phyloP scores from a whole-genome alignment of 148 eudicot species.

The Talinum fruticosum region DNA sequence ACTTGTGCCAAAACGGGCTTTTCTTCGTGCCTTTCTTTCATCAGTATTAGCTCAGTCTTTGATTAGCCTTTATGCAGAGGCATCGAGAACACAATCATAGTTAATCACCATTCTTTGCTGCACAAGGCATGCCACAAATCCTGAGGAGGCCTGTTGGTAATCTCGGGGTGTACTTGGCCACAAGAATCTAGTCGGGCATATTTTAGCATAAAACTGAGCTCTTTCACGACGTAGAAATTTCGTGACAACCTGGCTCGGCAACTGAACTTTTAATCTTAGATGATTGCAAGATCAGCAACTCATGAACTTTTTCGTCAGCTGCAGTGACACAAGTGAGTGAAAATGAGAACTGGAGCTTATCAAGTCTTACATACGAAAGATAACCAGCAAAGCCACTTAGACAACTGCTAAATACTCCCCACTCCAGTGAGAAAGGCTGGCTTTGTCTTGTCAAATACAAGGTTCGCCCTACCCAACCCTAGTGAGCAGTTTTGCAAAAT shows the following conservation, averaged over 20 bases:
- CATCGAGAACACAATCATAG: neutral
- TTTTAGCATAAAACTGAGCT: neutral
- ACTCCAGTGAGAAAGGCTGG: too few species aligned
- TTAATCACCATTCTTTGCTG: neutral
- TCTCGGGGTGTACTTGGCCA: neutral
- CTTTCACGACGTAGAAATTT: slow-evolving; percentile 9
- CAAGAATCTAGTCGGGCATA: neutral
- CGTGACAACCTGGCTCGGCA: slow-evolving; percentile 24
- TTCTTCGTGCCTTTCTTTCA: neutral
- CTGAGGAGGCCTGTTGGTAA: neutral
- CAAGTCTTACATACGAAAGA: neutral
- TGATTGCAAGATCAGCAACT: slow-evolving; percentile 62
- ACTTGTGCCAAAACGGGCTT: neutral
- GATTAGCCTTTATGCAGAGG: neutral
- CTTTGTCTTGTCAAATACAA: too few species aligned
- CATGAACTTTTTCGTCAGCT: slow-evolving; percentile 75
- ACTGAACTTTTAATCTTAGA: slow-evolving; percentile 41
- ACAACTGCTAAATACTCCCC: neutral
- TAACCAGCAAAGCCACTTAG: neutral
- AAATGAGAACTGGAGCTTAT: neutral
- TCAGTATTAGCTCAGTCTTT: neutral
- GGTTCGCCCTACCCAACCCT: too few species aligned
- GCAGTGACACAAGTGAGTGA: slow-evolving; percentile 22
- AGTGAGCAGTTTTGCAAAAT: too few species aligned
- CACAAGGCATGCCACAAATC: neutral